Evolutionary conservation across 78 protist species (phyloP), one percentile per base, ranked within the genome.

Genomic region (Planoprotostelium fungivorum): DNA sequence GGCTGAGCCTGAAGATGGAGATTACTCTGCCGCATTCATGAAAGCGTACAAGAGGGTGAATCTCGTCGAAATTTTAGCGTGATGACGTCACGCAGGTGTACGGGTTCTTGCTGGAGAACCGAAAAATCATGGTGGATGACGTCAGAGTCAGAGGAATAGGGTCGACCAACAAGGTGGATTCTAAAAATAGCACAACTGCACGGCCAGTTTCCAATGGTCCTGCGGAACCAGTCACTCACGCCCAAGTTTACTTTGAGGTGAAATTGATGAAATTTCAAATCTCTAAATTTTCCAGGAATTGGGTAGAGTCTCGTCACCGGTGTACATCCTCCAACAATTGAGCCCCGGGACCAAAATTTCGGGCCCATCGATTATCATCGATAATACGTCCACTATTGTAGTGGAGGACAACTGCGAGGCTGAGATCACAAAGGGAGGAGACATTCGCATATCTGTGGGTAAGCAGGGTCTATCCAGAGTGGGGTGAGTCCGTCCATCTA

Each of bases 311-410:
- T 85, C 73, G 34, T 92, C 97, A 25, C 94, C 95, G 34, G 86
- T 96, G 36, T 91, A 92, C 93, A 0, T 28, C 29, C 38, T 90
- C 25, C 34, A 0, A 0, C 35, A 86, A 28, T 35, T 97, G 37
- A 16, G 29, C 28, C 92, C 96, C 9, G 93, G 94, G 1, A 87
- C 88, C 35, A 0, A 0, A 0, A 85, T 98, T 0, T 35, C 0
- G 0, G 99, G 98, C 9, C 99, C 99, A 0, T 96, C 98, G 25
- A 38, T 98, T 0, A 90, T 98, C 34, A 73, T 95, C 0, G 97
- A 94, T 23, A 63, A 89, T 28, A 95, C 89, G 38, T 84, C 97
- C 39, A 98, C 99, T 9, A 83, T 95, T 28, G 93, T 98, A 1
- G 95, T 98, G 10, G 98, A 95, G 85, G 97, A 97, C 1, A 38